Evolutionary conservation across 768 basidiomycete genomes (phyloP).

Genomic region (Daedaleopsis nitida): DNA sequence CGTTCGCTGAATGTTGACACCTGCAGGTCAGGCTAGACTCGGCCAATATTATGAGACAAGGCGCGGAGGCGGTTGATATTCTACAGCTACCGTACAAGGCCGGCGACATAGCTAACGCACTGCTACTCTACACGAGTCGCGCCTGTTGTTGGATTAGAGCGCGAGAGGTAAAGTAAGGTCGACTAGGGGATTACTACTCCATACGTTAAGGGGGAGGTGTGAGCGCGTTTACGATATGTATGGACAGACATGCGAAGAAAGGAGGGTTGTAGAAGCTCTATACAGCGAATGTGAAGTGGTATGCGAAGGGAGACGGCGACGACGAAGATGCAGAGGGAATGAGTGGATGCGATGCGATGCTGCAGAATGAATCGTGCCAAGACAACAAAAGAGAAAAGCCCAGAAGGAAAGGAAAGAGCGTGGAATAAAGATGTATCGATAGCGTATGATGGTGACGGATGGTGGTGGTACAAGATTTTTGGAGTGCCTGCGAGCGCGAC

Average conservation of each 20-base stretch:
- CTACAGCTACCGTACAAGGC: constrained; percentile 1
- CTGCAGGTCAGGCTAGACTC: no score
- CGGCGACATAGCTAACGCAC: background rate
- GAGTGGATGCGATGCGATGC: background rate
- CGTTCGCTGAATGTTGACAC: no score
- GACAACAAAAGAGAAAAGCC: background rate
- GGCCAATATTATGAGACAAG: no score
- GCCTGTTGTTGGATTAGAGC: background rate
- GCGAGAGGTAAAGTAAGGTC: background rate
- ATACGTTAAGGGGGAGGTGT: background rate
- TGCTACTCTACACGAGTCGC: background rate
- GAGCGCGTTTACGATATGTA: background rate
- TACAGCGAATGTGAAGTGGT: constrained; percentile 5
- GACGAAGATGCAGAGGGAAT: background rate
- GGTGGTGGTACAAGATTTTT: background rate
- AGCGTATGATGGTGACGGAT: background rate
- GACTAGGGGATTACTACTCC: background rate
- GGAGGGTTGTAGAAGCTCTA: constrained; percentile 5
- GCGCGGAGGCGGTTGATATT: background rate
- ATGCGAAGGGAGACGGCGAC: background rate
- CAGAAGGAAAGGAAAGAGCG: background rate
- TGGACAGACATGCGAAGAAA: background rate
- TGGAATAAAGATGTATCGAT: background rate
- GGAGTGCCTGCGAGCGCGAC: background rate
- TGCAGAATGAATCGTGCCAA: background rate